Evolutionary conservation across 805 yeast species (phyloP), one percentile per base, ranked within the genome.

Genomic region (Sugiyamaella mastotermitis): DNA sequence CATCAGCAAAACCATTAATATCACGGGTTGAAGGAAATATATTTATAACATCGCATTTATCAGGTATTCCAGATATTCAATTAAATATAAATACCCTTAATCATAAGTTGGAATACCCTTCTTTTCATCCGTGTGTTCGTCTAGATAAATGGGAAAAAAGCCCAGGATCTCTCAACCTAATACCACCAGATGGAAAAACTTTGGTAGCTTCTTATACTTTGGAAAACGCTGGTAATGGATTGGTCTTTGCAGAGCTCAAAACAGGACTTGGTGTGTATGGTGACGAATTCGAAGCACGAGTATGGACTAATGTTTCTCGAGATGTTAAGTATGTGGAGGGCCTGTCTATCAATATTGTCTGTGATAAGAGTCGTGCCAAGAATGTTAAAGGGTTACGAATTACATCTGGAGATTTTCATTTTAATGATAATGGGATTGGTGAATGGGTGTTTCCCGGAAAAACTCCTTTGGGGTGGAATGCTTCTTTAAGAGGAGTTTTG

Each of bases 181-280:
- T 83, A 14, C 98, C 97, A 4, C 95, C 97, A 0, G 96, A 90
- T 58, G 97, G 94, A 5, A 70, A 65, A 42, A 74, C 76, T 28
- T 65, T 69, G 2, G 55, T 88, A 16, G 72, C 80, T 70, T 59
- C 72, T 7, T 88, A 88, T 58, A 66, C 71, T 4, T 57, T 83
- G 21, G 83, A 82, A 3, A 46, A 48, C 3, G 9, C 9, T 11
- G 16, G 30, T 18, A 52, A 66, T n/a, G 83, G 83, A 0, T 51
- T 74, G n/a, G 67, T 81, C 7, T 67, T 65, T 30, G 71, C 74
- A 4, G 81, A 78, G 31, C 65, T 75, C 36, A 60, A 59, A 33
- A 65, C 71, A 1, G 80, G 76, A 0, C 57, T 78, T 18, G 87
- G 85, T 0, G 43, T 53, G 2, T 51, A 60, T 11, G 57, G 59